These are phyloP conservation scores for Lathyrus tuberosus DNA, from an alignment of 306 rosid genomes.

Conservation along the genomic window DNA sequence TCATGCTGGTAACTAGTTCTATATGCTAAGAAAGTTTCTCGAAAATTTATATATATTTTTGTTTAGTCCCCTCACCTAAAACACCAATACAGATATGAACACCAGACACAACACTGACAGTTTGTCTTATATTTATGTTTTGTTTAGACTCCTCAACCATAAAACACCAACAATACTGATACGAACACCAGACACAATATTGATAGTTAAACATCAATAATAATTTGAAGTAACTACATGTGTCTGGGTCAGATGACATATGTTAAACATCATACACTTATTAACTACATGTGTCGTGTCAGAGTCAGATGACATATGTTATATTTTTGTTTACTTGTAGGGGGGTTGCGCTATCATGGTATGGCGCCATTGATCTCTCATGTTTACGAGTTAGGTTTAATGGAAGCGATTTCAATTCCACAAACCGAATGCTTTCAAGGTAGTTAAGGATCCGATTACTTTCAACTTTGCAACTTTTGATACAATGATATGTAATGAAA, in stretches of 20 bases:
- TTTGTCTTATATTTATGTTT: neutral
- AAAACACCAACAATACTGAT: neutral
- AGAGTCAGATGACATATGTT: neutral
- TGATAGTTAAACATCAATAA: neutral
- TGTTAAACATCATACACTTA: neutral
- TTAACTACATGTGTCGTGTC: neutral
- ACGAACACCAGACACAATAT: neutral
- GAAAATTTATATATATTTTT: neutral
- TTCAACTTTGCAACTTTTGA: neutral
- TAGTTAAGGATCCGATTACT: conserved; percentile 28
- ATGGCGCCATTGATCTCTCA: conserved; percentile 97
- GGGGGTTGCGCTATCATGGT: conserved; percentile 97
- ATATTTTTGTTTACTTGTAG: conserved; percentile 45
- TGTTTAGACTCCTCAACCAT: neutral
- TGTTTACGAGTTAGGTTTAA: conserved; percentile 70
- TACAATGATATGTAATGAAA: conserved; percentile 8
- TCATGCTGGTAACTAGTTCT: conserved; percentile 71
- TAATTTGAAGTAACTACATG: neutral
- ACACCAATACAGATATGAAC: neutral
- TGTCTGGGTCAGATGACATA: neutral
- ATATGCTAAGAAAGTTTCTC: conserved; percentile 7
- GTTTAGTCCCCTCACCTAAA: neutral
- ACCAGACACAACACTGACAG: neutral
- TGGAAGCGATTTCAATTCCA: conserved; percentile 96
- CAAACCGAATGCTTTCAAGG: conserved; percentile 88